Evolutionary conservation across 2,329 filamentous ascomycete species (phyloP), one percentile per base, ranked within the genome.

Genomic region (Paraconiothyrium brasiliense): DNA sequence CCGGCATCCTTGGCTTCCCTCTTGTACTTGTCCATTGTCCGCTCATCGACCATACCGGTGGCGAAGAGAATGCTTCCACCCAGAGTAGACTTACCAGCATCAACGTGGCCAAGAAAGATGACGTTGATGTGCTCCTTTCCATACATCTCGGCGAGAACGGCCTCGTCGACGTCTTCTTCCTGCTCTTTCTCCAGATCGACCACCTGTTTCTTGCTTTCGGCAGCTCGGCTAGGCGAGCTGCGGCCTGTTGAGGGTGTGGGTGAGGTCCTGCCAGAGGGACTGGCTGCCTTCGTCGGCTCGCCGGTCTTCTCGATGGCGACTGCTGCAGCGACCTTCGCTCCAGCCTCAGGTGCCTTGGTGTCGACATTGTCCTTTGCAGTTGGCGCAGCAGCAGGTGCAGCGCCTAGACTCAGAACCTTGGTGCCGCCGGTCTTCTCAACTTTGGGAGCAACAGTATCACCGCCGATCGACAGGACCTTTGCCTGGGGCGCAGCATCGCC

Each of bases 11-110:
- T 98, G 54, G 95, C 94, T 74, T 99, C 96, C 71, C 88, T 89
- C 67, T 78, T 76, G 85, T 97, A 97, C 82, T 99, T 99, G 57
- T 99, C 95, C 85, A 99, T 88, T 39, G 95, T 99, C 78, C 95
- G 89, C 81, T 99, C 93, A 75, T 99, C 96, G n/a, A 99, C 95
- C 95, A 98, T 99, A 63, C 95, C 95, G 5, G 94, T 97, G 56
- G 89, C 89, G 79, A 95, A 97, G 14, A 99, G 85, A 66, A 99
- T 97, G 56, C 92, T 92, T 54, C 95, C 95, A 76, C 95, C 95
- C 6, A 99, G 86, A 3, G 95, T 99, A 43, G 93, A 97, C 84
- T 99, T 99, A 71, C 95, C 95, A 56, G 95, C 95, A 83, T 99
- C 95, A 72, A 99, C 96, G 85, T 99, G 95, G 55, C 95, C 94